Conservation (phyloP, 1,284 basidiomycete species). For the Microbotryum saponariae region DNA sequence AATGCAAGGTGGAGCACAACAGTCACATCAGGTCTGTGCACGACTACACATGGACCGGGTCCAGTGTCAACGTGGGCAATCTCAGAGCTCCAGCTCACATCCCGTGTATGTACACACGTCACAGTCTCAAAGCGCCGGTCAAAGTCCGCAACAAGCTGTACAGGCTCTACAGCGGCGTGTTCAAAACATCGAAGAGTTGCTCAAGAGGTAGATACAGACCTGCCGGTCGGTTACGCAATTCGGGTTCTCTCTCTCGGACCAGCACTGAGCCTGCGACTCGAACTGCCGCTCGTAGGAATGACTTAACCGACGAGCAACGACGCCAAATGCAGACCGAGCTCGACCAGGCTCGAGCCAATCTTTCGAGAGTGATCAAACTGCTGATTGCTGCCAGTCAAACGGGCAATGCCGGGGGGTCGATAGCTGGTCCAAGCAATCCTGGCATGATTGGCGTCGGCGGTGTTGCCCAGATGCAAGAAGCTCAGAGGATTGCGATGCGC, state of each 20-base stretch:
- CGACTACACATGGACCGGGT: not conserved
- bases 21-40: not conserved
- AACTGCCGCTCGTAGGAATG: not conserved
- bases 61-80: not conserved
- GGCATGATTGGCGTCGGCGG: not conserved
- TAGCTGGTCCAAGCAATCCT: not conserved
- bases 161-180: slow-evolving; percentile 23
- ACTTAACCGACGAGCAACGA: slow-evolving; percentile 13
- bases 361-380: slow-evolving; percentile 26
- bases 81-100: not conserved
- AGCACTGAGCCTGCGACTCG: not conserved
- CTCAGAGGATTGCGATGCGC: slow-evolving; percentile 24
- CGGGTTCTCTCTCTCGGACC: not conserved
- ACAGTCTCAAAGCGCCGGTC: not conserved
- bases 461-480: slow-evolving; percentile 16
- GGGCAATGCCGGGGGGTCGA: not conserved
- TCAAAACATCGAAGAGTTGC: slow-evolving; percentile 21
- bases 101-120: not conserved
- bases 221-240: not conserved
- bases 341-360: slow-evolving; percentile 18
- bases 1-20: not conserved
- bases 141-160: slow-evolving; percentile 23
- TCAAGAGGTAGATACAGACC: slow-evolving; percentile 20
- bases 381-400: slow-evolving; percentile 18
- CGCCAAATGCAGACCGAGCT: slow-evolving; percentile 25